Conservation (phyloP, 495 filamentous ascomycete genomes). For the Hypomontagnella submonticulosa region DNA sequence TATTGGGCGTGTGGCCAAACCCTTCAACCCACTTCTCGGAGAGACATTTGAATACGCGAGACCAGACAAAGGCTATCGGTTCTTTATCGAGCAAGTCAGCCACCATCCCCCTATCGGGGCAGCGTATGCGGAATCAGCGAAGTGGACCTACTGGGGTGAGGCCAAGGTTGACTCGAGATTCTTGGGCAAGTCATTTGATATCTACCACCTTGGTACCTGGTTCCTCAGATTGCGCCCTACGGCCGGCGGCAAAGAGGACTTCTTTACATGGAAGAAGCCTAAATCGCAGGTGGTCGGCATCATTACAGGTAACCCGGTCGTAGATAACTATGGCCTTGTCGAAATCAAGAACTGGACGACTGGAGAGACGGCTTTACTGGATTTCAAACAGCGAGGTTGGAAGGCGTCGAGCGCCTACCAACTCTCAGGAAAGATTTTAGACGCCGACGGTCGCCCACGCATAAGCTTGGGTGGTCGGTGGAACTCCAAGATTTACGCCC, state of each 20-base stretch:
- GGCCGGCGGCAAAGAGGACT: conserved; percentile 79
- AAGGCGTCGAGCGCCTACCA: conserved; percentile 90
- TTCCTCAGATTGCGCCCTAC: conserved; percentile 87
- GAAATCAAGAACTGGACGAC: conserved; percentile 97
- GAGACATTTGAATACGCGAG: conserved; percentile 97
- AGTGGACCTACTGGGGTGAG: conserved; percentile 98
- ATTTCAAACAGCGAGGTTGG: conserved; percentile 97
- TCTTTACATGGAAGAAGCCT: conserved; percentile 99
- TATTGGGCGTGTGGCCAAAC: conserved; percentile 95
- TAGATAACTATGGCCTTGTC: conserved; percentile 99
- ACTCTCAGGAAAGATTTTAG: conserved; percentile 84
- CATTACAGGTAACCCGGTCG: conserved; percentile 93
- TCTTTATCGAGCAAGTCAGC: conserved; percentile 98
- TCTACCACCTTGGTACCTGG: conserved; percentile 97
- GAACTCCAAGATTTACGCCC: conserved; percentile 97
- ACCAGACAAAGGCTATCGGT: conserved; percentile 96
- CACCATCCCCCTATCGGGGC: conserved; percentile 97
- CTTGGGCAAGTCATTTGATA: conserved; percentile 96
- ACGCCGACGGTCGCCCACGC: conserved; percentile 74
- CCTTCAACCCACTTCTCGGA: conserved; percentile 95
- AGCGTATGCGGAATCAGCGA: conserved; percentile 89
- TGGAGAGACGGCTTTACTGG: conserved; percentile 86
- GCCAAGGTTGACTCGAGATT: conserved; percentile 98
- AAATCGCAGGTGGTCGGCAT: conserved; percentile 98
- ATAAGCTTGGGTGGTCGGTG: conserved; percentile 94